Base-by-base conservation (phyloP, 768 basidiomycete genomes). In the Gyrodon lividus region DNA sequence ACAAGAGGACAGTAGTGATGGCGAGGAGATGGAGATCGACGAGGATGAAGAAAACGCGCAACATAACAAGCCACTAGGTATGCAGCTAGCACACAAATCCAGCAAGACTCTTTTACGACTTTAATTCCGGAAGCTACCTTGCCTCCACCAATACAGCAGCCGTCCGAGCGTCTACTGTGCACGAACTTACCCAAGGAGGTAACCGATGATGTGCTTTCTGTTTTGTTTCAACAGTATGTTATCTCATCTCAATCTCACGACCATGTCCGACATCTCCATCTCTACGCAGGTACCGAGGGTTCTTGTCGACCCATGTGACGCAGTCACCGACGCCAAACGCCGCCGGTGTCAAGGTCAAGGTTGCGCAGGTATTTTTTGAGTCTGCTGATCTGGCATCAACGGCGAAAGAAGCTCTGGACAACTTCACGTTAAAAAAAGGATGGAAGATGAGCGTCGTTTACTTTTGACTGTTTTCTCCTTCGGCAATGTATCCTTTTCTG, bases 1-100 rank as follows among this genome's bases (percentile, higher is more conserved):
- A 39, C 81, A 81, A 43, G 84, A 77, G 37, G 82, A 83, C 12
- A 72, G 73, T 13, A 80, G 71, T 57, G 89, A 90, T 56, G 92
- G 84, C 48, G 88, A 88, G 65, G 91, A 93, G 73, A 95, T 95
- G 87, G 93, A 96, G 72, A 91, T 93, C 62, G 92, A 94, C 54
- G 92, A 94, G 44, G 92, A 97, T 42, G 87, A 90, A 41, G 86
- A 88, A 48, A 66, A 73, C 33, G 71, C 72, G 42, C 76, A 71
- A 54, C 70, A 68, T 53, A 69, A 52, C 43, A 67, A 60, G 54
- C 68, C 71, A 58, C 59, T 73, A 58, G 79, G 82, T 84, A 76
- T 66, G 80, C 76, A 61, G 55, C 62, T 30, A 44, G 65, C 37
- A 44, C 20, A 46, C 52, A 22, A 6, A 24, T 31, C 20, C 26